Evolutionary conservation across 495 filamentous ascomycete species (phyloP), one percentile per base, ranked within the genome.

Genomic region (Choiromyces venosus): DNA sequence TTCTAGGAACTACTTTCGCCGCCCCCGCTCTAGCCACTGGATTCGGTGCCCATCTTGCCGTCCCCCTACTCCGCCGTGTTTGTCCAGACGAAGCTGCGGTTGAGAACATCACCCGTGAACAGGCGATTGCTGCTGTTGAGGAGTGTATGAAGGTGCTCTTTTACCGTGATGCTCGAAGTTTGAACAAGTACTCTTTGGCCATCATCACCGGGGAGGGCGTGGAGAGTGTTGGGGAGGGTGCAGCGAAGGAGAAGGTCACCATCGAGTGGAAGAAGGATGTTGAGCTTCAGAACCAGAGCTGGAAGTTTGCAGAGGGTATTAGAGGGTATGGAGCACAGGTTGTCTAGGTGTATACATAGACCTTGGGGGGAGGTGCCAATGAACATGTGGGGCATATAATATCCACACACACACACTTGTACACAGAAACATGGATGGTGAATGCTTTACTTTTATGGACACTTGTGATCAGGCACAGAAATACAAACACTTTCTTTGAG

Each of bases 111-210:
- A 91, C 85, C 65, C 87, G 88, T 79, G 94, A 98, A 79, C 81
- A 91, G 82, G 95, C 95, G 61, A 86, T 97, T 67, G 85, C 88
- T 37, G 87, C 92, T 19, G 84, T 98, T 72, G 90, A 90, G 84
- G 91, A 97, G 83, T 96, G 92, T 82, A 93, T 99, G 91, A 98
- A 98, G 87, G 94, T 98, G 72, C 86, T 99, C 71, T 99, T 93
- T 86, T 99, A 99, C 85, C 87, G 95, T 75, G 95, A 99, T 85
- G 95, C 95, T 10, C 89, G 95, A 80, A 95, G 92, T 85, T 83
- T 93, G 82, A 93, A 97, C 83, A 86, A 89, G 82, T 99, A 97
- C 83, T 92, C 91, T 69, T 90, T 99, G 82, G 94, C 94, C 19
- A 87, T 97, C 37, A 87, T 99, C 68, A 94, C 93, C 64, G 89